Conservation (phyloP, 2,329 filamentous ascomycete genomes). For the Dothideomycetes sp. region DNA sequence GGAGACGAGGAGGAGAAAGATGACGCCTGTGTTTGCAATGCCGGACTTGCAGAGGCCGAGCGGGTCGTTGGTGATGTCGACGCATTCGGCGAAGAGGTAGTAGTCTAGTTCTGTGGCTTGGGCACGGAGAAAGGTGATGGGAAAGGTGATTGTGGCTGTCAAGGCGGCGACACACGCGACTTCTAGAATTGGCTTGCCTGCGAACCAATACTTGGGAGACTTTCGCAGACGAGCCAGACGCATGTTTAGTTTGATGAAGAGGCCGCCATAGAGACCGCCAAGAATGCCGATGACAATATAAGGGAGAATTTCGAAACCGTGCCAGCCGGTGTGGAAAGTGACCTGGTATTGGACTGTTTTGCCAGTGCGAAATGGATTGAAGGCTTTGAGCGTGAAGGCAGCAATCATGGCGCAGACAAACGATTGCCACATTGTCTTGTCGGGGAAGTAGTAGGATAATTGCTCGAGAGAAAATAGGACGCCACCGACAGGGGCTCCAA, state of each 20-base stretch:
- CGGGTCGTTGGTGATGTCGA: conserved; percentile 68
- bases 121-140: conserved; percentile 90
- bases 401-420: conserved; percentile 99
- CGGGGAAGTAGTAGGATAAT: conserved; percentile 91
- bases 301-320: conserved; percentile 84
- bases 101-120: conserved; percentile 87
- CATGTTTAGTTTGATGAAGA: conserved; percentile 95
- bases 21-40: conserved; percentile 68
- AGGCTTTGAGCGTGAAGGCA: conserved; percentile 79
- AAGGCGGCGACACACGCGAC: conserved; percentile 69
- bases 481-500: conserved; percentile 86
- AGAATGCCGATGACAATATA: conserved; percentile 79
- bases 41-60: conserved; percentile 86
- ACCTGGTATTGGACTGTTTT: conserved; percentile 96
- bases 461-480: conserved; percentile 92
- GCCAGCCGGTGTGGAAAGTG: conserved; percentile 83
- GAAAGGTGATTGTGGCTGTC: conserved; percentile 85
- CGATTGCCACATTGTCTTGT: conserved; percentile 99
- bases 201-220: conserved; percentile 48
- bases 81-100: conserved; percentile 84
- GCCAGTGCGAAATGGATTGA: conserved; percentile 89
- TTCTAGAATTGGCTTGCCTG: conserved; percentile 61
- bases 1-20: conserved; percentile 72
- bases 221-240: conserved; percentile 71
- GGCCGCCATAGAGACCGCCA: conserved; percentile 85